phyloP scores from a whole-genome alignment of 1,284 basidiomycete species.

The Chondrostereum purpureum region DNA sequence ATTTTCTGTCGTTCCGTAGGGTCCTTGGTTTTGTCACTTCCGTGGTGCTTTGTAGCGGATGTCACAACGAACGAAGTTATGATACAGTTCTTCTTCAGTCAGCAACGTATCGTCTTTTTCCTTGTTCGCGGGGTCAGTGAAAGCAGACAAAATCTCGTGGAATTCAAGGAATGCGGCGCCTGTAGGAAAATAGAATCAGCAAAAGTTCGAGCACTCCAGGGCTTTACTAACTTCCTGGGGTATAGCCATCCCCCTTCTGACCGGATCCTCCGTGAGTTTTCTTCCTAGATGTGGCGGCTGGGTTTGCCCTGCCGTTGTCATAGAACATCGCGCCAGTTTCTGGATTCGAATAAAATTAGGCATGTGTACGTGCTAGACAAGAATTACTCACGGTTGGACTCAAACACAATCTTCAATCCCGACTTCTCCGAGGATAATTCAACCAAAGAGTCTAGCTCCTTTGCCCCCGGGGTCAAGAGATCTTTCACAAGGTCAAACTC shows the following conservation, averaged over 20 bases:
- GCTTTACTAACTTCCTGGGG: slow-evolving; percentile 41
- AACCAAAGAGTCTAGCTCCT: slow-evolving; percentile 39
- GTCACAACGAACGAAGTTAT: slow-evolving; percentile 50
- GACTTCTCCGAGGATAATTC: slow-evolving; percentile 51
- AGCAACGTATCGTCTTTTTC: slow-evolving; percentile 46
- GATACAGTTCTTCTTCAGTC: slow-evolving; percentile 53
- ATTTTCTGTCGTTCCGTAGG: background rate
- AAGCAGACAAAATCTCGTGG: slow-evolving; percentile 54
- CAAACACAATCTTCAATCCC: slow-evolving; percentile 54
- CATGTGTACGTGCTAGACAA: background rate
- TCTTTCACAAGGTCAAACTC: slow-evolving; percentile 42
- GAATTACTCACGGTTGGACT: slow-evolving; percentile 56
- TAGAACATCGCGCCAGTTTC: slow-evolving; percentile 74
- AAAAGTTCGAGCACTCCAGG: slow-evolving; percentile 3
- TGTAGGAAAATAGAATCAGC: slow-evolving; percentile 19
- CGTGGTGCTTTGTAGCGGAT: slow-evolving; percentile 23
- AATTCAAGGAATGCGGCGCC: slow-evolving; percentile 71
- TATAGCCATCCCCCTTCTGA: slow-evolving; percentile 54
- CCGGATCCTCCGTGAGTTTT: slow-evolving; percentile 72
- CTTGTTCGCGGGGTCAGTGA: slow-evolving; percentile 40
- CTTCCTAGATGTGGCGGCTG: slow-evolving; percentile 50
- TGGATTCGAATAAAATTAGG: slow-evolving; percentile 18
- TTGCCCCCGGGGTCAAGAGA: slow-evolving; percentile 30
- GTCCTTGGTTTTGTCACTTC: too few relatives aligned
- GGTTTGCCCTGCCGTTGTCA: slow-evolving; percentile 46